Base-by-base conservation (phyloP, 768 basidiomycete species). In the Mycena alexandri region DNA sequence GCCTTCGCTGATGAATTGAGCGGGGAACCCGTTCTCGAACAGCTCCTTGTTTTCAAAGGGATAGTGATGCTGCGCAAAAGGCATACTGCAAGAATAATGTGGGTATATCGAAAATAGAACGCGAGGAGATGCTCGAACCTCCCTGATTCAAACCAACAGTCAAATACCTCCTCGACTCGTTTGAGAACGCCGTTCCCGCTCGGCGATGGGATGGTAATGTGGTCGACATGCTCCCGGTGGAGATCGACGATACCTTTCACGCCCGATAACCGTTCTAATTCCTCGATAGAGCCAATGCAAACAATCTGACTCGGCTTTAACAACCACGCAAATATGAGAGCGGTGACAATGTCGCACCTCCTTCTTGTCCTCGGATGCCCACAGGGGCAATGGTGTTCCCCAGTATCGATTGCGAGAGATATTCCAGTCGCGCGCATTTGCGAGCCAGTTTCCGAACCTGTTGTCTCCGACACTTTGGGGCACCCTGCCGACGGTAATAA, bases 101-200 rank as follows among this genome's bases (percentile, higher is more conserved):
- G 9, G 55, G 13, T 68, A 25, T 29, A 54, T 34, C 54, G 34
- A 57, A 46, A 21, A 41, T 61, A 29, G 16, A 59, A 12, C 36
- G 44, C 46, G 29, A 47, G 41, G 16, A n/a, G 42, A 25, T 19
- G 53, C 41, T 72, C 87, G 68, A 71, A 95, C 95, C 93, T 95
- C 82, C 98, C 98, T 5, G 97, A 99, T 81, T 99, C 98, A 76
- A 99, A 99, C 98, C 98, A 99, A 75, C 98, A 99, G 76, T 99
- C 98, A 76, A 99, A 99, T 42, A 99, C 95, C 78, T 99, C 98
- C 66, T 98, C 94, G n/a, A 98, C 86, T 54, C 98, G 90, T 79
- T 87, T 93, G 24, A 99, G 81, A 13, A 80, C 79, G 17, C 97
- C 97, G 73, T 94, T 96, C 58, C 96, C 97, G 77, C 88, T 80